Base-by-base conservation (phyloP, 2,329 filamentous ascomycete species). In the Trichoderma atrobrunneum region DNA sequence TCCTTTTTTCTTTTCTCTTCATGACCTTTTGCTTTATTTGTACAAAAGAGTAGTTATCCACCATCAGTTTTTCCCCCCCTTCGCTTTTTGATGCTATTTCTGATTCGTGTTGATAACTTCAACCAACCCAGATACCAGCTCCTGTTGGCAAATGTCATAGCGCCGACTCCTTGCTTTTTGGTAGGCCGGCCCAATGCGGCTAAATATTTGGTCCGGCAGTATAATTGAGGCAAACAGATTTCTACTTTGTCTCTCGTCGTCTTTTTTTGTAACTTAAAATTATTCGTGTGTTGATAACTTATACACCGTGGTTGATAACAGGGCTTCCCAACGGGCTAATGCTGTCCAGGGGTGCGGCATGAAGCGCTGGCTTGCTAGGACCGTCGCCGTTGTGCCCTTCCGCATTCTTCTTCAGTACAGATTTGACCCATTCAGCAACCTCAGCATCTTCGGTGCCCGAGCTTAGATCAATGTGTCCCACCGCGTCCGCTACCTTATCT, bases 351-450 rank as follows among this genome's bases (percentile, higher is more conserved):
- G 95, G 93, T 28, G 93, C 95, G 6, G 93, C 91, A 80, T 98
- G 96, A 74, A 98, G 83, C 3, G 96, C 95, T 18, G 96, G 96
- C 78, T 92, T 93, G 63, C 86, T 85, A 18, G 82, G 80, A 63
- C 84, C 85, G 5, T 84, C 85, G 56, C 78, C 79, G 51, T 82
- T 78, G 43, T 83, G 79, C 84, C 87, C 92, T 2, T 85, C 87
- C 74, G 85, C 86, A 61, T 79, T 78, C 43, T 75, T 76, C 78
- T 90, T 90, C 77, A 98, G 81, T 21, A 93, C 92, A 7, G 83
- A 84, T 51, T 86, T 87, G 1, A 97, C 95, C 96, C 96, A 99
- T 32, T 89, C 87, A 0, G 93, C 93, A 6, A 98, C 93, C 79
- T 98, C 95, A 48, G 87, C 84, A 77, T 99, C 95, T 68, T 91